Percentiles rank a stretch among this genome's conserved stretches.
These are phyloP conservation scores for Metschnikowia anglica DNA, from an alignment of 805 yeast species.

Conservation along the genomic window DNA sequence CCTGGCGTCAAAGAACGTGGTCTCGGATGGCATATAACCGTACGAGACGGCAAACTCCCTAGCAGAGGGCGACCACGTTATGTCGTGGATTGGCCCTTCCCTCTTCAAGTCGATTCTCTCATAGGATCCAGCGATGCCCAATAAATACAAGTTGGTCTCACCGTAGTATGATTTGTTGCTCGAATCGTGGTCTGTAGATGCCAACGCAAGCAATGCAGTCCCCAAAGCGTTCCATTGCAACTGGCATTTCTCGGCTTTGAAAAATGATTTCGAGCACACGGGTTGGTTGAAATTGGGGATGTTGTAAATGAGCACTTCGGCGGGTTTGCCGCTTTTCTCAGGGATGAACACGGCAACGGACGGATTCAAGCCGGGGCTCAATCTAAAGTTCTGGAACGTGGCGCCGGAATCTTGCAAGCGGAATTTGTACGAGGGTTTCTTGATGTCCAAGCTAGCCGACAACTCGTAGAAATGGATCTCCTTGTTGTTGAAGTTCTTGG, in stretches of 20 bases:
- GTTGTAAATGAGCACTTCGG: conserved; percentile 79
- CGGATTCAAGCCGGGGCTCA: conserved; percentile 88
- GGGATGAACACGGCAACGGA: conserved; percentile 89
- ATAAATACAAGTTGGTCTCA: conserved; percentile 84
- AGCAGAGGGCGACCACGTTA: conserved; percentile 94
- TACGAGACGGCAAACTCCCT: conserved; percentile 96
- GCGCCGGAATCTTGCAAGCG: conserved; percentile 52
- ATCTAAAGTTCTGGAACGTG: conserved; percentile 53
- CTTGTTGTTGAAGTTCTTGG: conserved; percentile 53
- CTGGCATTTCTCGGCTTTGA: conserved; percentile 92
- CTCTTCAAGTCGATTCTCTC: conserved; percentile 84
- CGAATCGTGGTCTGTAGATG: conserved; percentile 93
- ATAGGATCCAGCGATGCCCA: conserved; percentile 90
- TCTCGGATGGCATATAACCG: conserved; percentile 97
- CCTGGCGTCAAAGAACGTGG: conserved; percentile 90
- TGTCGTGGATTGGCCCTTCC: conserved; percentile 97
- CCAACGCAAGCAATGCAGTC: conserved; percentile 88
- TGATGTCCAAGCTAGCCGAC: conserved; percentile 27
- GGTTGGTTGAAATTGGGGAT: conserved; percentile 75
- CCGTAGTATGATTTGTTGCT: conserved; percentile 95
- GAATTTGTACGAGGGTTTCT: conserved; percentile 59
- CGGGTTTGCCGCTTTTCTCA: conserved; percentile 85
- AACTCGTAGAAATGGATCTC: conserved; percentile 71
- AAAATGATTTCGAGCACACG: conserved; percentile 81
- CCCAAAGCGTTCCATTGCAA: conserved; percentile 94